Percentiles rank a stretch among this genome's conserved stretches.
These are phyloP conservation scores for Pleurotus ostreatus DNA, from an alignment of 768 basidiomycete genomes.

Conservation along the genomic window DNA sequence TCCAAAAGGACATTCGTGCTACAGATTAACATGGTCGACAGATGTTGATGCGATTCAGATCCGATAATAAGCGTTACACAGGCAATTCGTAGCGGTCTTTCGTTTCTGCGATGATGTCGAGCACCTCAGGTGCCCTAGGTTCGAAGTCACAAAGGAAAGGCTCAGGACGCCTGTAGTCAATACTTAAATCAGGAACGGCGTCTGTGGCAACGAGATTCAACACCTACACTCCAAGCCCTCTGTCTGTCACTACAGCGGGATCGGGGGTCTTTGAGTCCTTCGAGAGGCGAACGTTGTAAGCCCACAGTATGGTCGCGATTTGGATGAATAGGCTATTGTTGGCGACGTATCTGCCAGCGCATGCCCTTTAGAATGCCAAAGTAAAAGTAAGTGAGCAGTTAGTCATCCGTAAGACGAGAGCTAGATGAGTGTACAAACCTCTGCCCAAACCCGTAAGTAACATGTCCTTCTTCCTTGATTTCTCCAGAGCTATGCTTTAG, in stretches of 20 bases:
- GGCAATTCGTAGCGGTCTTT: conserved; percentile 2
- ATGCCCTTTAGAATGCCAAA: conserved; percentile 15
- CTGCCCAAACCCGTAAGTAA: conserved; percentile 38
- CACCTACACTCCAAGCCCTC: not conserved
- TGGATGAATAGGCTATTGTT: conserved; percentile 29
- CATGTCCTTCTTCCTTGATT: conserved; percentile 25
- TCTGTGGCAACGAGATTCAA: not conserved
- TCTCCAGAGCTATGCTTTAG: conserved; percentile 14
- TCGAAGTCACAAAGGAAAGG: conserved; percentile 5
- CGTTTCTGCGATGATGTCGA: not conserved
- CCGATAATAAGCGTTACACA: not conserved
- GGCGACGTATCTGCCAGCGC: conserved; percentile 32
- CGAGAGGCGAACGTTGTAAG: conserved; percentile 24
- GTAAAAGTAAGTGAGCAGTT: too few relatives aligned
- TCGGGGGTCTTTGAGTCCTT: conserved; percentile 12
- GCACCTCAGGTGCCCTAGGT: not conserved
- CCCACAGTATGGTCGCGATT: conserved; percentile 30
- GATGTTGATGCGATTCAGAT: too few relatives aligned
- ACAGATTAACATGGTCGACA: too few relatives aligned
- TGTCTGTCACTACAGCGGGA: not conserved
- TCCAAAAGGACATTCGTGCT: too few relatives aligned
- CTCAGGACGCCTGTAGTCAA: not conserved
- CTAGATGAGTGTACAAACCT: conserved; percentile 11
- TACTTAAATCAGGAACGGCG: not conserved
- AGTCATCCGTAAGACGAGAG: not conserved